Base-by-base conservation (phyloP, 2,329 filamentous ascomycete species). In the Rasamsonia emersonii region DNA sequence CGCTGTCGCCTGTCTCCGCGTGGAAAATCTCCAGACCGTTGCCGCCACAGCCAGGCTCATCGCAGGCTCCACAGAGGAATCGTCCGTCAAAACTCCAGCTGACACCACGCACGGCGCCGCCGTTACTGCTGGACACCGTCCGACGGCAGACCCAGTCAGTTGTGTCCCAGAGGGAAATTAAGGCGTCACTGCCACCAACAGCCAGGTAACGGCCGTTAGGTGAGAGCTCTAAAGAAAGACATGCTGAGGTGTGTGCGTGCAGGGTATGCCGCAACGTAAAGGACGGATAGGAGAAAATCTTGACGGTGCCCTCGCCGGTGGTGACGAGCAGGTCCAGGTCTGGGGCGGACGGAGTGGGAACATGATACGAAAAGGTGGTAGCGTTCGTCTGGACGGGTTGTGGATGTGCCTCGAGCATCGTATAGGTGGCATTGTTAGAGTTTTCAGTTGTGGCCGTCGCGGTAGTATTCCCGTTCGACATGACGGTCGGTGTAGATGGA, bases 31-130 rank as follows among this genome's bases (percentile, higher is more conserved):
- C 65, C 23, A 69, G 45, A 1, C 64, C 64, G 24, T 53, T 53
- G 2, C 58, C 60, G 26, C 57, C 59, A 27, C 58, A 58, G 18
- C 58, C 61, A 6, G 50, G 49, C 45, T 69, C 65, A 37, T 69
- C 65, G 34, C 62, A 65, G 10, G 64, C 63, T 10, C 64, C 64
- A 20, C 63, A 61, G 13, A 69, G 48, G 41, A 64, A 69, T 16
- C 65, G 54, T 2, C 65, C 65, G 39, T 69, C 65, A 43, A 66
- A 69, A 39, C 64, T 68, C 59, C 65, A 69, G 43, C 63, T 65
- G 6, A 69, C 54, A 14, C 62, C 64, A 18, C 60, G 59, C 17
- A 69, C 58, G 2, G 59, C 59, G 4, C 65, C 65, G 16, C 59
- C 61, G 24, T 58, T 60, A 23, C 53, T 47, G 26, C 60, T 66